These are phyloP conservation scores for Dioscorea zingiberensis DNA, from an alignment of 106 monocot genomes.

Conservation along the genomic window DNA sequence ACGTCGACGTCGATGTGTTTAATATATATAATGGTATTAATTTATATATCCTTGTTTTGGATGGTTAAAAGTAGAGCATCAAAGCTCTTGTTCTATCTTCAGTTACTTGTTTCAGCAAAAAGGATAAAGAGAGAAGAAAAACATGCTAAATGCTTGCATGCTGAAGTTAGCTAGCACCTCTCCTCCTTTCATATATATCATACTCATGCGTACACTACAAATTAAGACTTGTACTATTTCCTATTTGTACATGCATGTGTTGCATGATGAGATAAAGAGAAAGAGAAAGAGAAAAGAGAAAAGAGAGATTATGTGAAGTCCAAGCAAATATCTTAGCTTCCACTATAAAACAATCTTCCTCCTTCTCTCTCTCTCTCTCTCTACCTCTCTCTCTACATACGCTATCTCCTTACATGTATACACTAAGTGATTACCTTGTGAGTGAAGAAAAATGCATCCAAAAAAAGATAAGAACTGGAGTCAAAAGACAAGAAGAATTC, in stretches of 20 bases:
- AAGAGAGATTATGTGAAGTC: conserved; percentile 44
- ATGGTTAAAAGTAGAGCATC: too few species aligned
- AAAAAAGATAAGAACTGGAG: conserved; percentile 65
- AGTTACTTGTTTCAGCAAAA: too few species aligned
- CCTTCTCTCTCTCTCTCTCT: conserved; percentile 1
- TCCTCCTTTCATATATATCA: too few species aligned
- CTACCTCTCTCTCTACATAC: neutral
- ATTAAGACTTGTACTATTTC: neutral
- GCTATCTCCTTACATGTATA: too few species aligned
- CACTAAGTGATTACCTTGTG: conserved; percentile 49
- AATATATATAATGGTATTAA: too few species aligned
- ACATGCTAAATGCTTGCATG: too few species aligned
- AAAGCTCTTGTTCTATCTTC: too few species aligned
- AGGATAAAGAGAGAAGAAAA: too few species aligned
- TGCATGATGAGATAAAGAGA: conserved; percentile 6
- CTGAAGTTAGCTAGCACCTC: too few species aligned
- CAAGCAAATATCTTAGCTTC: conserved; percentile 42
- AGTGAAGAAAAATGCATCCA: conserved; percentile 66
- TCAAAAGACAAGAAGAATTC: conserved; percentile 78
- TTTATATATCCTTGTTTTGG: too few species aligned
- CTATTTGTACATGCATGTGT: neutral
- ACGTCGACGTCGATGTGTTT: too few species aligned
- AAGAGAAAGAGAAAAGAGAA: conserved; percentile 1
- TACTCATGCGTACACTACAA: neutral
- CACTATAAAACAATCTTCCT: conserved; percentile 22